phyloP scores from a whole-genome alignment of 1,284 basidiomycete species.

The Fistulinella staudtii region DNA sequence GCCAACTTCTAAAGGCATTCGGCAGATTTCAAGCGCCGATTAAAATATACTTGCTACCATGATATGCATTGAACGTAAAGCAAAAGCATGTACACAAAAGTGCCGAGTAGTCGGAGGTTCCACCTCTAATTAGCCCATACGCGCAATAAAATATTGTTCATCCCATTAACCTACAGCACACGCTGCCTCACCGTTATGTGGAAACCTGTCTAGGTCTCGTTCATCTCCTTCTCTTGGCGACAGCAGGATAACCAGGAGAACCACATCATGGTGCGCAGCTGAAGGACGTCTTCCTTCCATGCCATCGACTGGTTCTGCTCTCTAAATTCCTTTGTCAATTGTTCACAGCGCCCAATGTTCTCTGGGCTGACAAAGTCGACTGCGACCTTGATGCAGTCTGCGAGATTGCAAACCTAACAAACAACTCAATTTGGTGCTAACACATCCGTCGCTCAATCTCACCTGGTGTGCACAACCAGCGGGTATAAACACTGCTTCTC shows the following conservation, averaged over 20 bases:
- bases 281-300: constrained; percentile 94
- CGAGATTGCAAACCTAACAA: constrained; percentile 71
- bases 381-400: constrained; percentile 96
- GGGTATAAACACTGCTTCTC: constrained; percentile 95
- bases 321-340: constrained; percentile 84
- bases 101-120: constrained; percentile 24
- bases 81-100: constrained; percentile 30
- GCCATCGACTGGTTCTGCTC: constrained; percentile 79
- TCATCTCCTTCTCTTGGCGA: constrained; percentile 46
- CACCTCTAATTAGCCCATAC: constrained; percentile 27
- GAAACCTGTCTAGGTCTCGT: constrained; percentile 24
- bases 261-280: constrained; percentile 91
- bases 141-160: constrained; percentile 25
- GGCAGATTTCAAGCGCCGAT: no score
- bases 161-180: constrained; percentile 22
- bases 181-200: not conserved
- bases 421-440: not conserved
- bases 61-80: constrained; percentile 12
- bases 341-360: constrained; percentile 82
- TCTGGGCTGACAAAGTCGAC: constrained; percentile 94
- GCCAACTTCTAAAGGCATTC: no score
- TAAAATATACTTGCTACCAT: no score
- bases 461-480: constrained; percentile 96
- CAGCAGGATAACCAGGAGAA: constrained; percentile 78
- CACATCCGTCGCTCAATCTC: constrained; percentile 22